phyloP scores from a whole-genome alignment of 2,329 filamentous ascomycete species.

The Corniculantispora saksenae region DNA sequence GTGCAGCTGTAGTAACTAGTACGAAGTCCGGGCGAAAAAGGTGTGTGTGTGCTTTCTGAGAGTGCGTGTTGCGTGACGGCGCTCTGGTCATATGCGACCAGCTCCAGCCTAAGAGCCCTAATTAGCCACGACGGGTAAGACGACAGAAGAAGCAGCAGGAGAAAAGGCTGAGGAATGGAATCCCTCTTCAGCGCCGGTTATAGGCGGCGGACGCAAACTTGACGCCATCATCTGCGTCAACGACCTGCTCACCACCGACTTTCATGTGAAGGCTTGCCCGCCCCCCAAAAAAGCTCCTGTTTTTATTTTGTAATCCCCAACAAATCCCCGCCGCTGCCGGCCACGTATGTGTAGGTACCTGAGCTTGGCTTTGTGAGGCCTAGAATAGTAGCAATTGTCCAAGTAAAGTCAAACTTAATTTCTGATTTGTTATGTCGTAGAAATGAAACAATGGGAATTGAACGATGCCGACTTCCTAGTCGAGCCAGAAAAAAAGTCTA shows the following conservation, averaged over 20 bases:
- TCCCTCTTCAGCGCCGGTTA: not conserved
- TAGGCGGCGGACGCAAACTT: not conserved
- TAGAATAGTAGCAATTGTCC: too few species aligned
- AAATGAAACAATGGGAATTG: constrained; percentile 7
- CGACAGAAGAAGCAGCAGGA: not conserved
- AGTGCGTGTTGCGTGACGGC: not conserved
- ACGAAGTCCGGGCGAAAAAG: not conserved
- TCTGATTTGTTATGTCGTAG: not conserved
- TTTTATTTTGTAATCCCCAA: not conserved
- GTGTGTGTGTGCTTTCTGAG: not conserved
- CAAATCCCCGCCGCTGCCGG: not conserved
- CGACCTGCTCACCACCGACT: not conserved
- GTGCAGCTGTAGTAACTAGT: not conserved
- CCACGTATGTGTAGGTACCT: too few species aligned
- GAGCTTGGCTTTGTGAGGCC: too few species aligned
- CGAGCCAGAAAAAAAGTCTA: not conserved
- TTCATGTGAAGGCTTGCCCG: not conserved
- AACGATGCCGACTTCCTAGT: not conserved
- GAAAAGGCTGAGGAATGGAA: not conserved
- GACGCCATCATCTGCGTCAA: not conserved
- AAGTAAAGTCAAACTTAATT: constrained; percentile 8
- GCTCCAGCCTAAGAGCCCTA: not conserved
- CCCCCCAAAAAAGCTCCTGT: not conserved
- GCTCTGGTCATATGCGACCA: not conserved
- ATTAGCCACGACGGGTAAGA: not conserved